Evolutionary conservation across 2,329 filamentous ascomycete genomes (phyloP).

Genomic region (Cladophialophora bantiana): DNA sequence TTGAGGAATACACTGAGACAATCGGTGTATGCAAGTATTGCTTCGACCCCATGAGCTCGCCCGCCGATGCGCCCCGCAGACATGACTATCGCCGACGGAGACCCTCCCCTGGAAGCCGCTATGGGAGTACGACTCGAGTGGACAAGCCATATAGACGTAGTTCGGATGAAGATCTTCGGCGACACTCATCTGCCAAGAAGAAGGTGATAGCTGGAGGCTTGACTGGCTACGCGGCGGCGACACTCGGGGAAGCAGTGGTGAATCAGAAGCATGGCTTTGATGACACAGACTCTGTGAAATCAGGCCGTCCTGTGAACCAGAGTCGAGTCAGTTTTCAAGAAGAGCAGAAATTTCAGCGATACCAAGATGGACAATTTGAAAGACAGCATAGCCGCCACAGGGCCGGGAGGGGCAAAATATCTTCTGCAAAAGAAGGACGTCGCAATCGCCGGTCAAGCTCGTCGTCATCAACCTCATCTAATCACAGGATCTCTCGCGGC

Average conservation of each 20-base stretch:
- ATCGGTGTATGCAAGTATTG: slow-evolving; percentile 71
- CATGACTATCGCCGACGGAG: slow-evolving; percentile 60
- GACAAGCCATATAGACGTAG: slow-evolving; percentile 68
- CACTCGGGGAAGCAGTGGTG: slow-evolving; percentile 62
- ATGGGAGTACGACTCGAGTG: slow-evolving; percentile 55
- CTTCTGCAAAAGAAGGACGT: slow-evolving; percentile 5
- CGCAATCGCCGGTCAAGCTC: slow-evolving; percentile 33
- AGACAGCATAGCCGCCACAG: slow-evolving; percentile 43
- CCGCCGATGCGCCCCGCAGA: slow-evolving; percentile 65
- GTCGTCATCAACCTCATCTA: slow-evolving; percentile 29
- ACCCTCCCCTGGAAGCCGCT: slow-evolving; percentile 42
- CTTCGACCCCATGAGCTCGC: slow-evolving; percentile 66
- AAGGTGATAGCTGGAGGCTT: slow-evolving; percentile 61
- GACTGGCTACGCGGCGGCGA: slow-evolving; percentile 61
- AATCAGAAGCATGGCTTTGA: slow-evolving; percentile 62
- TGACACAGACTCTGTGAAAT: slow-evolving; percentile 66
- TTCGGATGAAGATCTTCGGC: slow-evolving; percentile 56
- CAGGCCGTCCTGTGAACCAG: slow-evolving; percentile 53
- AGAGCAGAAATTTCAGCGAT: slow-evolving; percentile 52
- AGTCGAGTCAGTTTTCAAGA: slow-evolving; percentile 43
- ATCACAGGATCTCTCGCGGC: slow-evolving; percentile 20
- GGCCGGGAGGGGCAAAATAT: slow-evolving; percentile 17
- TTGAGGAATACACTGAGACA: slow-evolving; percentile 72
- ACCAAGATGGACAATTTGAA: slow-evolving; percentile 45
- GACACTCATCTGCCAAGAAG: slow-evolving; percentile 57